Evolutionary conservation across 345 rosid genomes (phyloP), one percentile per base, ranked within the genome.

Genomic region (Rhizophora apiculata): DNA sequence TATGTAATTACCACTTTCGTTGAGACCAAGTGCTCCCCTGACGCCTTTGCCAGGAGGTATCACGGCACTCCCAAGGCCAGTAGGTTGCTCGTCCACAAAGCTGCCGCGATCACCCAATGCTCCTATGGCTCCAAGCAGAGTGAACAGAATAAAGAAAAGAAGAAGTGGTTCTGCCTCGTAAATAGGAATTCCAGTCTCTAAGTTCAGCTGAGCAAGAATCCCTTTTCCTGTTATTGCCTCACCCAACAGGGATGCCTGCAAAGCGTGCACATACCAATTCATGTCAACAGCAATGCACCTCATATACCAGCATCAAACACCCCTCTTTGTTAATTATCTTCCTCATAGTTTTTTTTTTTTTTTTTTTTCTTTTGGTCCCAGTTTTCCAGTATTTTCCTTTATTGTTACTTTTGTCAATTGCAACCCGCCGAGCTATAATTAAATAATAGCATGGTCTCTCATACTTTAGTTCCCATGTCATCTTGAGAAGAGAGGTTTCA

Each of bases 141-240:
- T 94, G 82, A 94, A 91, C 36, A 94, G 83, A 60, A 94, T 91
- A 84, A 94, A 94, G 92, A 94, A 94, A 13, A 94, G 87, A 60
- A 94, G 95, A 70, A 94, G 89, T 13, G 98, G 98, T 71, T 94
- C 98, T 8, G 98, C 98, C 77, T 94, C 98, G 72, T 94, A 88
- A 58, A 94, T 89, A 0, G 98, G 98, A 67, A 94, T 80, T 69
- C 98, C 98, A 4, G 97, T 94, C 81, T 94, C 98, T 7, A 91
- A 67, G 67, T 94, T 94, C 76, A 91, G 32, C 70, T 94, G 97
- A 34, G 97, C 61, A 37, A 94, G 81, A 60, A 94, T 94, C 64
- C 98, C 98, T 80, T 94, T 91, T 32, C 98, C 98, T 1, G 98
- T 94, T 63, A 94, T 11, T 1, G 75, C 98, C 80, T 94, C 98